Conservation (phyloP, 768 basidiomycete genomes). For the Lepiota venenata region DNA sequence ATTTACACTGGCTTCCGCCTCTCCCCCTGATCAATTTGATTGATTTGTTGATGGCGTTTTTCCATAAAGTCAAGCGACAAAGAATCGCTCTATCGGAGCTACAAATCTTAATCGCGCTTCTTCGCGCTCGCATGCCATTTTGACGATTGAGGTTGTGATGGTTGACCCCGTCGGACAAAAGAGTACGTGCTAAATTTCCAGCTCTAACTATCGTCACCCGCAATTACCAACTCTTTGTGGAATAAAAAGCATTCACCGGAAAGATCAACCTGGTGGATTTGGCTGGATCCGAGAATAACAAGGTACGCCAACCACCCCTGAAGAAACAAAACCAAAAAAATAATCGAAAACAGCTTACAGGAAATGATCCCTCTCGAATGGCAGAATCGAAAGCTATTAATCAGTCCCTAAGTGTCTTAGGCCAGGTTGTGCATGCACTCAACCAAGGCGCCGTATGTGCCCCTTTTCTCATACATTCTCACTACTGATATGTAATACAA, state of each 20-base stretch:
- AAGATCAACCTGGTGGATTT: constrained; percentile 88
- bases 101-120: constrained; percentile 84
- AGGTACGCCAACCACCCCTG: constrained; percentile 32
- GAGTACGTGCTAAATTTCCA: constrained; percentile 35
- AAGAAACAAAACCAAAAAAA: too few species aligned
- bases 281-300: constrained; percentile 91
- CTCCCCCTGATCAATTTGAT: not conserved
- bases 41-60: not conserved
- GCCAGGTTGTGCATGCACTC: constrained; percentile 84
- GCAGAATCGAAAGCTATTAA: constrained; percentile 89
- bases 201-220: not conserved
- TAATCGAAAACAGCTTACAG: constrained; percentile 51
- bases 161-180: constrained; percentile 48
- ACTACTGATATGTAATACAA: constrained; percentile 7
- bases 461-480: constrained; percentile 1
- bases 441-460: constrained; percentile 63
- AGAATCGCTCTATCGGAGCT: constrained; percentile 79
- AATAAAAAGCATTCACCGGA: constrained; percentile 53
- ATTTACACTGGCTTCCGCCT: too few species aligned
- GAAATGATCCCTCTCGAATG: constrained; percentile 85
- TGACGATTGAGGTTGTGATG: constrained; percentile 69
- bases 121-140: constrained; percentile 85
- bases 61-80: constrained; percentile 57
- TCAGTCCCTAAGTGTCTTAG: constrained; percentile 81
- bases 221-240: not conserved